phyloP scores from a whole-genome alignment of 805 yeast species.

The Metschnikowia matae region DNA sequence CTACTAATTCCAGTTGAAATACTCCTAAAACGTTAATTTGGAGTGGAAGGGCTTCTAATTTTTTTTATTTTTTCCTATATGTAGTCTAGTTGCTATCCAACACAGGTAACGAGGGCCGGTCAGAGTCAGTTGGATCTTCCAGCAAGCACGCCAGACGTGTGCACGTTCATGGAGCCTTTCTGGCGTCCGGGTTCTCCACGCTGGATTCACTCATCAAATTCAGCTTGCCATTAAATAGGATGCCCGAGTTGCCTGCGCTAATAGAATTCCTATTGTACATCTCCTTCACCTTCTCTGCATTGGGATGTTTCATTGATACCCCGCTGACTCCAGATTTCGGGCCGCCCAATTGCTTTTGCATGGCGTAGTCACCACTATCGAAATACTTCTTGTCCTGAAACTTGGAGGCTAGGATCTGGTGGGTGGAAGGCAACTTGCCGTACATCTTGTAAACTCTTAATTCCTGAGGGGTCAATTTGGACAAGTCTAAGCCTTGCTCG shows the following conservation, averaged over 20 bases:
- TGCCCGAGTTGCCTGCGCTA: conserved; percentile 44
- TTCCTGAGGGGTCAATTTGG: conserved; percentile 72
- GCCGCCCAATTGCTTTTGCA: conserved; percentile 49
- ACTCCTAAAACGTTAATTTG: too few relatives aligned
- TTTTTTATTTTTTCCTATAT: background rate
- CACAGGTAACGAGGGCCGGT: background rate
- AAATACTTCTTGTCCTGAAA: conserved; percentile 86
- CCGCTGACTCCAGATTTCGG: conserved; percentile 31
- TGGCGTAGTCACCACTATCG: conserved; percentile 92
- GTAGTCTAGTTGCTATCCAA: background rate
- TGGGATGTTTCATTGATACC: conserved; percentile 45
- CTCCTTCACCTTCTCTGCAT: conserved; percentile 56
- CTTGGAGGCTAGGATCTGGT: conserved; percentile 70
- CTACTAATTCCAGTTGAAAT: too few relatives aligned
- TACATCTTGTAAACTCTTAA: conserved; percentile 71
- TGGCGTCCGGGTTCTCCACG: conserved; percentile 13
- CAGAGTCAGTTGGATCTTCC: background rate
- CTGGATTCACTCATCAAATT: conserved; percentile 52
- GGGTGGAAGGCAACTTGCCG: conserved; percentile 80
- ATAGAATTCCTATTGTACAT: conserved; percentile 55
- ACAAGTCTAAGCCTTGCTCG: conserved; percentile 46
- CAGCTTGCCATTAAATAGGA: conserved; percentile 47
- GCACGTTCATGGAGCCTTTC: background rate
- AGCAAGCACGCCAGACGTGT: background rate
- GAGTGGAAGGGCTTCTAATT: background rate